Conservation (phyloP, 148 eudicot species). For the Spergularia marina region DNA sequence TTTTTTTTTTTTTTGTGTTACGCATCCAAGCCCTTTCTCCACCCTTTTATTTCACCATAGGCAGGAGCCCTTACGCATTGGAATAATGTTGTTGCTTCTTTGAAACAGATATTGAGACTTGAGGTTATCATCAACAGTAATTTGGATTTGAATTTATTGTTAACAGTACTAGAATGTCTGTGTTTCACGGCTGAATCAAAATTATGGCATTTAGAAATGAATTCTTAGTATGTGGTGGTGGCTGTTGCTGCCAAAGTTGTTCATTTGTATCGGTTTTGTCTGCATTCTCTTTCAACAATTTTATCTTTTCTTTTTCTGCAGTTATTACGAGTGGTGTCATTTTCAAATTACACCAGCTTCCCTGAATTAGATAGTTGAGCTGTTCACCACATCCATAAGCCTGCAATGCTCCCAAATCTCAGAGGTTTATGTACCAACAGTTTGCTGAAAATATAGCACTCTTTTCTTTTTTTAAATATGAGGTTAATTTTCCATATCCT, state of each 20-base stretch:
- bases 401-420: not conserved
- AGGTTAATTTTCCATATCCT: not conserved
- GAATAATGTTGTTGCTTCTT: too few relatives aligned
- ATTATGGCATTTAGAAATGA: not conserved
- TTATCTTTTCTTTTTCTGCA: slow-evolving; percentile 12
- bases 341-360: slow-evolving; percentile 9
- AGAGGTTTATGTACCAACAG: not conserved
- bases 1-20: too few relatives aligned
- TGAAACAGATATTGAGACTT: not conserved
- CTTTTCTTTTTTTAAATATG: not conserved
- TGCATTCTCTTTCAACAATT: not conserved
- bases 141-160: not conserved
- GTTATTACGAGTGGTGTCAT: not conserved
- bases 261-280: not conserved
- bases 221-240: not conserved
- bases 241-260: not conserved
- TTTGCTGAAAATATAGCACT: not conserved
- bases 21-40: too few relatives aligned
- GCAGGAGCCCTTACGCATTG: too few relatives aligned
- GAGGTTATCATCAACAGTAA: not conserved
- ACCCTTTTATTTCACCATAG: too few relatives aligned
- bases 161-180: not conserved
- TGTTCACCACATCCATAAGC: not conserved
- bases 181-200: not conserved
- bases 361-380: not conserved